Base-by-base conservation (phyloP, 306 rosid genomes). In the Vigna trinervia region DNA sequence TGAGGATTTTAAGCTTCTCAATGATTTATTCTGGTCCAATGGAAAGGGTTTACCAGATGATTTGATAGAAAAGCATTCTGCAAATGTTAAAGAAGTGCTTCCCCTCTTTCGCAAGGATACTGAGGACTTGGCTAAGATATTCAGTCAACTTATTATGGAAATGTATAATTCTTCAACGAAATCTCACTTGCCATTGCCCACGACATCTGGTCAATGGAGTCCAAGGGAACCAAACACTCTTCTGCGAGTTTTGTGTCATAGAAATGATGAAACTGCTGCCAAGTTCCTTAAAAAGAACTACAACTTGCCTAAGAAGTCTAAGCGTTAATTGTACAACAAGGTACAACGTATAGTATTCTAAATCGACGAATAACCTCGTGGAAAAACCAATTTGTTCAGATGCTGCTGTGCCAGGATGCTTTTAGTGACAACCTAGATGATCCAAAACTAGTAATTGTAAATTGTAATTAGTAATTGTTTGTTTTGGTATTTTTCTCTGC, bases 221-320 rank as follows among this genome's bases (percentile, higher is more conserved):
- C 86, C 90, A 52, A 83, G 80, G n/a, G 96, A 93, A 48, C 93
- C 97, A n/a, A 90, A 90, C 85, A 93, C 97, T 0, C 80, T 90
- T 78, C 79, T 93, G 41, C 85, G 94, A 8, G 89, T 90, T 68
- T 75, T 93, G 81, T 90, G 97, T 81, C 61, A 85, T 52, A 84
- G 96, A 62, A 86, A 85, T 19, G 94, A 90, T 47, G 93, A 89
- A 68, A 64, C 75, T 5, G 96, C 96, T 19, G 86, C 94, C 19
- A 93, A 90, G 90, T 90, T 90, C 78, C 93, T 93, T 58, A 93
- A 86, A 85, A 93, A 87, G 89, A 85, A 86, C 58, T 90, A 84
- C 73, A 86, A 89, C 80, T 82, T 90, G 82, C 97, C 97, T 22
- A 90, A 75, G 63, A 93, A 88, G 81, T 87, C 64, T 89, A 73